Conservation (phyloP, 78 protist species). For the Diacronema lutheri region DNA sequence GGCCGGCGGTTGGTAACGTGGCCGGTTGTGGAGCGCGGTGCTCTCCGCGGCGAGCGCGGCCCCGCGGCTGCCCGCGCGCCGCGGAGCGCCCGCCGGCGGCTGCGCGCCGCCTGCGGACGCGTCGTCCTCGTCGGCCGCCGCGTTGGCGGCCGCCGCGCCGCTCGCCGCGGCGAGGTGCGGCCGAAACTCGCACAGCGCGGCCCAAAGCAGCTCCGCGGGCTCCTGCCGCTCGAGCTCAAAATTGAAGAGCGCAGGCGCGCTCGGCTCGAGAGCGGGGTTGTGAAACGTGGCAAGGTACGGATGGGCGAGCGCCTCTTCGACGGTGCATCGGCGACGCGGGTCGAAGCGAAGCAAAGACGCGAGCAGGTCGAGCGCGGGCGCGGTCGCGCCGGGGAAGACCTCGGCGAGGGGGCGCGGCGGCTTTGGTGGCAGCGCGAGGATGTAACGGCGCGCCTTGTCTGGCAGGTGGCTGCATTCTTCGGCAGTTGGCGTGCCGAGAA, state of each 20-base stretch:
- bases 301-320: slow-evolving; percentile 73
- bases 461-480: slow-evolving; percentile 63
- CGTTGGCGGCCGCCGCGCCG: too few relatives aligned
- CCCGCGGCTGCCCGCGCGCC: too few relatives aligned
- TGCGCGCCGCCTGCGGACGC: too few relatives aligned
- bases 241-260: not conserved
- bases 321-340: slow-evolving; percentile 66
- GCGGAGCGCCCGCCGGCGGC: too few relatives aligned
- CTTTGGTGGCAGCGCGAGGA: not conserved
- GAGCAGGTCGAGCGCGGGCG: slow-evolving; percentile 66
- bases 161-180: too few relatives aligned
- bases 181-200: too few relatives aligned
- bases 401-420: not conserved
- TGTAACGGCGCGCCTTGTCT: not conserved
- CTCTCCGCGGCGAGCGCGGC: too few relatives aligned
- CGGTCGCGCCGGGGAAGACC: not conserved
- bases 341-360: slow-evolving; percentile 67
- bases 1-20: too few relatives aligned
- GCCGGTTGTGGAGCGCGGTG: too few relatives aligned
- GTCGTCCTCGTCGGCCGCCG: too few relatives aligned
- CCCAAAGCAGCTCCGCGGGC: too few relatives aligned
- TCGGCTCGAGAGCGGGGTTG: slow-evolving; percentile 27
- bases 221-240: not conserved
- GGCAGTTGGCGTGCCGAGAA: slow-evolving; percentile 76
- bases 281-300: slow-evolving; percentile 65